A percentile compares a stretch with the other conserved stretches of the same genome.
Conservation (phyloP, 139 green algal species). For the Astrephomene gubernaculifera region DNA sequence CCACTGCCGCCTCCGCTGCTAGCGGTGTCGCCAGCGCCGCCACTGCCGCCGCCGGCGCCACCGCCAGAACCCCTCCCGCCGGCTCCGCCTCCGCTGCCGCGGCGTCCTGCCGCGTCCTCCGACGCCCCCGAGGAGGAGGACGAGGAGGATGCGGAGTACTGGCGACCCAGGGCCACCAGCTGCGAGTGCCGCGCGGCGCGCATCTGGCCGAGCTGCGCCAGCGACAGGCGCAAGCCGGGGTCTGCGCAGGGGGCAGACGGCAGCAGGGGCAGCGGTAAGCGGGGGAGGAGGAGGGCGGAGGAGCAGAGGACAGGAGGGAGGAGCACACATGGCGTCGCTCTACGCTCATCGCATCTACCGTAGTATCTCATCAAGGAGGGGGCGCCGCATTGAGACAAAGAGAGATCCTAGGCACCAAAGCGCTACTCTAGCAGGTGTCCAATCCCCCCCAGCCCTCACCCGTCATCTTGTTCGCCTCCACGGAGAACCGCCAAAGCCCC, state of each 20-base stretch:
- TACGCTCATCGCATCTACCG: no score
- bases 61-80: not conserved
- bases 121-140: slow-evolving; percentile 2
- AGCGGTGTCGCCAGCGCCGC: not conserved
- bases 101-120: not conserved
- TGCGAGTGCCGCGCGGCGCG: slow-evolving; percentile 33
- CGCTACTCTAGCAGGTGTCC: no score
- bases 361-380: no score
- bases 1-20: not conserved
- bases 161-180: slow-evolving; percentile 28
- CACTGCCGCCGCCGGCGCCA: not conserved
- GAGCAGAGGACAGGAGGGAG: not conserved
- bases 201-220: slow-evolving; percentile 31
- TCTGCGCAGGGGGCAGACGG: not conserved
- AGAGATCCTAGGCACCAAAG: no score
- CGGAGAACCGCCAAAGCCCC: slow-evolving; percentile 35
- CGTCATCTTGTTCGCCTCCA: slow-evolving; percentile 43
- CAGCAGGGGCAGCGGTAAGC: not conserved
- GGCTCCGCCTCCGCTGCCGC: not conserved
- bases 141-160: slow-evolving; percentile 15
- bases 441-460: slow-evolving; percentile 3
- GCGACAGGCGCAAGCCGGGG: slow-evolving; percentile 26
- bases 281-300: not conserved
- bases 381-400: no score
- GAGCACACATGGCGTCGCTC: no score